Percentiles rank a stretch among this genome's conserved stretches.
Conservation (phyloP, 2,329 filamentous ascomycete genomes). For the Colletotrichum brevisporum region DNA sequence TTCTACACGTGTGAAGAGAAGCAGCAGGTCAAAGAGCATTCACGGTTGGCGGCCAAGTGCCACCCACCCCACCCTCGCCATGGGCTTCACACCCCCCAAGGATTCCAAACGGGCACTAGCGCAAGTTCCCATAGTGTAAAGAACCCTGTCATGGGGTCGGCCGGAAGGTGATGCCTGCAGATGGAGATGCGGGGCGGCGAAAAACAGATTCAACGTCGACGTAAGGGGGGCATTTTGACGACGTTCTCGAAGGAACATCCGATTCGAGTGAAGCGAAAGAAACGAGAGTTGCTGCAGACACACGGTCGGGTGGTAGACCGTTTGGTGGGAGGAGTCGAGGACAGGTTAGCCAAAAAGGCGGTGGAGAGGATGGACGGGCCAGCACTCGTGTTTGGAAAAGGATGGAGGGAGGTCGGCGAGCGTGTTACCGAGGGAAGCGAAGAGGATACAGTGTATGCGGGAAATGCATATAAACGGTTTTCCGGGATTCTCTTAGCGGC, state of each 20-base stretch:
- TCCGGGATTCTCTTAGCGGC: conserved; percentile 17
- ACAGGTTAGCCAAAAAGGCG: conserved; percentile 33
- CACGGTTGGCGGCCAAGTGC: conserved; percentile 22
- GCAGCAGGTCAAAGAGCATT: conserved; percentile 25
- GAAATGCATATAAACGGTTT: conserved; percentile 35
- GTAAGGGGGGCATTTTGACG: conserved; percentile 33
- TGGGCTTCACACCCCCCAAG: conserved; percentile 37
- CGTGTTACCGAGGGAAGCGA: conserved; percentile 24
- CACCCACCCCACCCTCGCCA: conserved; percentile 35
- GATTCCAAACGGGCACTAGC: conserved; percentile 40
- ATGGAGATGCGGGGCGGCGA: conserved; percentile 38
- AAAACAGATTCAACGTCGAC: conserved; percentile 37
- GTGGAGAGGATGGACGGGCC: conserved; percentile 38
- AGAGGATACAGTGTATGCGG: conserved; percentile 22
- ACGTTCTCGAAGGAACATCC: background rate
- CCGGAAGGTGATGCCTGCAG: conserved; percentile 39
- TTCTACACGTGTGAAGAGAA: conserved; percentile 28
- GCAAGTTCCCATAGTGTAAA: conserved; percentile 29
- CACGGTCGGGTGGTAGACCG: conserved; percentile 2
- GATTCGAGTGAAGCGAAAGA: background rate
- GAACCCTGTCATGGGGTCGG: conserved; percentile 35
- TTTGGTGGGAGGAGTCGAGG: conserved; percentile 23
- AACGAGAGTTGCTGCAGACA: background rate
- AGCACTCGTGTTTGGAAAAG: conserved; percentile 36
- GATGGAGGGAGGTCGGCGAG: conserved; percentile 32